Percentiles rank a stretch among this genome's conserved stretches.
Conservation (phyloP, 768 basidiomycete species). For the Mycena epipterygia region DNA sequence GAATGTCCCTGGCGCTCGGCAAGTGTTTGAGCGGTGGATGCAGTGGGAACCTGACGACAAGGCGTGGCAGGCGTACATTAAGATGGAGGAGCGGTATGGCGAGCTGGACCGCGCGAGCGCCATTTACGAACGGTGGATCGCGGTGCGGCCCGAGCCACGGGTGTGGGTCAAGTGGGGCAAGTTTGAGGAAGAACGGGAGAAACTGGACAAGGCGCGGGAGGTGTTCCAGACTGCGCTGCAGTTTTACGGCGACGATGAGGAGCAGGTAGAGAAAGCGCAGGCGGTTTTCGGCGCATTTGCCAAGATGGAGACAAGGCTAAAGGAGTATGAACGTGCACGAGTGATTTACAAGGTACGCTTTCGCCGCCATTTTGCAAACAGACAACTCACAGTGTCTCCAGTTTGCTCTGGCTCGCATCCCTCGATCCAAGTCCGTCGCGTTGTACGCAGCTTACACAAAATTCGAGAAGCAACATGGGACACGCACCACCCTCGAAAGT, state of each 20-base stretch:
- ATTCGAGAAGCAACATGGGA: constrained; percentile 98
- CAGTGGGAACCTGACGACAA: constrained; percentile 99
- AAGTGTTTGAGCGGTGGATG: constrained; percentile 99
- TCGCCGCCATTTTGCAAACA: neutral
- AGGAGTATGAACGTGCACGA: constrained; percentile 96
- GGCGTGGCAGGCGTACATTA: constrained; percentile 99
- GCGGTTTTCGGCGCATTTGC: constrained; percentile 94
- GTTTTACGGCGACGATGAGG: constrained; percentile 90
- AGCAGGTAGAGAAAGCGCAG: constrained; percentile 96
- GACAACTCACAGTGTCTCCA: constrained; percentile 45
- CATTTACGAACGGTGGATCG: constrained; percentile 94
- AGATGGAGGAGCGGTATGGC: constrained; percentile 93
- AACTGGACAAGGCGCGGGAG: constrained; percentile 81
- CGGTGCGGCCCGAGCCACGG: constrained; percentile 55
- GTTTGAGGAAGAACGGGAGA: constrained; percentile 36
- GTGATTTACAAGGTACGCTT: constrained; percentile 95
- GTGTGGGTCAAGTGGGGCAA: constrained; percentile 39
- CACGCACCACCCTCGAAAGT: constrained; percentile 86
- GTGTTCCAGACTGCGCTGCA: constrained; percentile 93
- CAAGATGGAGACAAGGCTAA: constrained; percentile 96
- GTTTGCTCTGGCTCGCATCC: constrained; percentile 96
- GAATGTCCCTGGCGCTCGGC: constrained; percentile 95
- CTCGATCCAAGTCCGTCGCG: constrained; percentile 89
- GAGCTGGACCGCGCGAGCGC: constrained; percentile 93
- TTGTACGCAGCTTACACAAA: constrained; percentile 96